Evolutionary conservation across 805 yeast species (phyloP).

Genomic region (Dipodascus geniculatus): DNA sequence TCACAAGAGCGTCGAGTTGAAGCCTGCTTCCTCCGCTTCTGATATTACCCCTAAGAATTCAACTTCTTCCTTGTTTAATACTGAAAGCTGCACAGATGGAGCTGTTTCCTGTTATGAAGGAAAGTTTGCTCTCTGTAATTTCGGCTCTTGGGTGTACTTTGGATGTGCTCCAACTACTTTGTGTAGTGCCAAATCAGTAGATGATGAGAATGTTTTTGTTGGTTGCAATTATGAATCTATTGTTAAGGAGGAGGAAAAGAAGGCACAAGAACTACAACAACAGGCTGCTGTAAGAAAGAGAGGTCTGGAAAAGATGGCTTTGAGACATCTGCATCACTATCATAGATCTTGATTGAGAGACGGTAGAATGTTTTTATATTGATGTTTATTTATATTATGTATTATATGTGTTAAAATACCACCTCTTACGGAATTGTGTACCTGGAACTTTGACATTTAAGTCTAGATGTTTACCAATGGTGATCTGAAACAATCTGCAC

Average conservation of each 20-base stretch:
- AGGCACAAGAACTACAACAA: neutral
- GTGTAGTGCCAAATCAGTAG: slow-evolving; percentile 38
- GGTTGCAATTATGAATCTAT: slow-evolving; percentile 35
- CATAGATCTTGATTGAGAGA: neutral
- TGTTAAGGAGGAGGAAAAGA: neutral
- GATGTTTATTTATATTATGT: too few species aligned
- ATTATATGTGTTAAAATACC: too few species aligned
- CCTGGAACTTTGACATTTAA: too few species aligned
- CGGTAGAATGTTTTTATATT: too few species aligned
- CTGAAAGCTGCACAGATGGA: slow-evolving; percentile 29
- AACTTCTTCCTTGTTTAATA: neutral
- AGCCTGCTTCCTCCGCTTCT: neutral
- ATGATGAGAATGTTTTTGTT: slow-evolving; percentile 29
- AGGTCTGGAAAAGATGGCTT: neutral
- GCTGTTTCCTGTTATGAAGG: slow-evolving; percentile 43
- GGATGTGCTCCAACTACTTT: slow-evolving; percentile 54
- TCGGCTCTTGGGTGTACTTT: slow-evolving; percentile 44
- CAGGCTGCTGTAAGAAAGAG: neutral
- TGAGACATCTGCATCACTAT: neutral
- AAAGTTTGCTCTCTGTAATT: slow-evolving; percentile 42
- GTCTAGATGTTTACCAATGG: too few species aligned
- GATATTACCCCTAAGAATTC: neutral
- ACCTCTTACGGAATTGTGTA: too few species aligned
- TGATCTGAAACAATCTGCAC: too few species aligned
- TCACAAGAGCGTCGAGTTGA: neutral